phyloP scores from a whole-genome alignment of 2,329 filamentous ascomycete species.

The Lasiodiplodia theobromae region DNA sequence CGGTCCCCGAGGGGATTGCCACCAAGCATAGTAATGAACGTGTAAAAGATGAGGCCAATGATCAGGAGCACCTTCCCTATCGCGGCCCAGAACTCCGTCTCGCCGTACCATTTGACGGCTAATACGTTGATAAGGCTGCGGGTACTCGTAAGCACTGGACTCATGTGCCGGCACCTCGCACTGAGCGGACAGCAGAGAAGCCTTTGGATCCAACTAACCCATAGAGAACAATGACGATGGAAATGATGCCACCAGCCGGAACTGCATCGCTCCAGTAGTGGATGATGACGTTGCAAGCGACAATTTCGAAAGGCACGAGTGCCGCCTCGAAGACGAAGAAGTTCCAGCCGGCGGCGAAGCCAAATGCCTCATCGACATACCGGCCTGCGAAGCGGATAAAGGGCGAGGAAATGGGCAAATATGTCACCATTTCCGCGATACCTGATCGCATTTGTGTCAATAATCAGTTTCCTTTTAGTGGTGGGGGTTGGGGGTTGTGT shows the following conservation, averaged over 20 bases:
- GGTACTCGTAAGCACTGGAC: conserved; percentile 67
- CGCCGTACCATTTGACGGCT: conserved; percentile 75
- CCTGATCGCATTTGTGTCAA: conserved; percentile 36
- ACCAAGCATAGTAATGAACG: conserved; percentile 83
- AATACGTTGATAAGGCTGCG: conserved; percentile 74
- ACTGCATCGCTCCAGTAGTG: conserved; percentile 74
- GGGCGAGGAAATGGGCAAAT: conserved; percentile 76
- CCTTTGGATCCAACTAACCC: conserved; percentile 58
- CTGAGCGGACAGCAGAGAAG: conserved; percentile 45
- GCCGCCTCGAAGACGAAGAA: conserved; percentile 75
- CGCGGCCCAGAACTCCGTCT: conserved; percentile 81
- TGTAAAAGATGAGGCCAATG: conserved; percentile 72
- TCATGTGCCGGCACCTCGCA: conserved; percentile 65
- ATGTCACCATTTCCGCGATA: conserved; percentile 80
- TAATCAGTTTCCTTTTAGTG: background rate
- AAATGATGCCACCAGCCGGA: conserved; percentile 66
- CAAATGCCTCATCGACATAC: conserved; percentile 78
- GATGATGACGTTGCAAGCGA: conserved; percentile 75
- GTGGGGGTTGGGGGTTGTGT: background rate
- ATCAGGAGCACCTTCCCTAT: conserved; percentile 79
- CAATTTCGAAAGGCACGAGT: conserved; percentile 72
- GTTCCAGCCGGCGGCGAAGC: conserved; percentile 76
- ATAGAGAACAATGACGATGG: conserved; percentile 72
- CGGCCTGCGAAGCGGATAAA: conserved; percentile 80
- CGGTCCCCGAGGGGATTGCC: conserved; percentile 77